A percentile compares a stretch with the other conserved stretches of the same genome.
phyloP scores from a whole-genome alignment of 129 eudicot genomes.

The Pseudognaphalium luteoalbum region DNA sequence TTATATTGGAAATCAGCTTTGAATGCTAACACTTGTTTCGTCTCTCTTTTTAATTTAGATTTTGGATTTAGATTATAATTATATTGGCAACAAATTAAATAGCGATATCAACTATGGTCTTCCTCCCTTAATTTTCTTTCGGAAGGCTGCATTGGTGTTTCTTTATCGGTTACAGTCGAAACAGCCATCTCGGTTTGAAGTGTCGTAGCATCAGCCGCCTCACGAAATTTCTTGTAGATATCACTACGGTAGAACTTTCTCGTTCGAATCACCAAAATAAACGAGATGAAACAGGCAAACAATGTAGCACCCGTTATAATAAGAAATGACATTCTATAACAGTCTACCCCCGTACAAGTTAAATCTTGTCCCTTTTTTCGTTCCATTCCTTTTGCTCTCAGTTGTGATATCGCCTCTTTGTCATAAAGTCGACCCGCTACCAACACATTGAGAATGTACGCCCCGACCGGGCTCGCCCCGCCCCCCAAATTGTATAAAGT shows the following conservation, averaged over 20 bases:
- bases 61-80: too few relatives aligned
- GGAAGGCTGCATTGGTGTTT: conserved; percentile 6
- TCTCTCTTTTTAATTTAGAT: not conserved
- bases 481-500: conserved; percentile 67
- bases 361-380: conserved; percentile 55
- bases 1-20: not conserved
- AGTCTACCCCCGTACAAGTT: conserved; percentile 58
- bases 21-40: not conserved
- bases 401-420: conserved; percentile 53
- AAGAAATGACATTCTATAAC: conserved; percentile 64
- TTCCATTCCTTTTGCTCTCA: conserved; percentile 45
- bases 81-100: too few relatives aligned
- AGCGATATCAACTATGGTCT: conserved; percentile 11
- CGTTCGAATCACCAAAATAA: conserved; percentile 63
- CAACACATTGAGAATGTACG: conserved; percentile 63
- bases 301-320: conserved; percentile 57
- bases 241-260: conserved; percentile 68
- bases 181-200: conserved; percentile 31
- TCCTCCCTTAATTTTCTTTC: conserved; percentile 14
- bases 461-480: conserved; percentile 76
- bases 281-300: conserved; percentile 56
- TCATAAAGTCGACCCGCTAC: conserved; percentile 73
- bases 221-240: conserved; percentile 77
- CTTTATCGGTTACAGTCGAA: not conserved
- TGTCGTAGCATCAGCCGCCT: conserved; percentile 17